Percentiles rank a stretch among this genome's conserved stretches.
Evolutionary conservation across 768 basidiomycete genomes (phyloP).

Genomic region (Phylloporus scabripes): DNA sequence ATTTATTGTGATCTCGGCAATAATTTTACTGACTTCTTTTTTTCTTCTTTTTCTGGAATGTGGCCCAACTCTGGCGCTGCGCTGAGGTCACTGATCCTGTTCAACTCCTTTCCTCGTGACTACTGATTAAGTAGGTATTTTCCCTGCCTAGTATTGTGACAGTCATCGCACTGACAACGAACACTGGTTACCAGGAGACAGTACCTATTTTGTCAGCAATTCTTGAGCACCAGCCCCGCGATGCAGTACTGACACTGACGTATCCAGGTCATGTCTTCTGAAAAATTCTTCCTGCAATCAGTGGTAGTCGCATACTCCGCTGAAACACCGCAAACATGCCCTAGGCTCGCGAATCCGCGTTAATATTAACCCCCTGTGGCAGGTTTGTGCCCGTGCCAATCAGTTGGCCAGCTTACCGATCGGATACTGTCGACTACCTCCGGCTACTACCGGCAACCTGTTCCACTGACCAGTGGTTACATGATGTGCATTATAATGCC

Average conservation of each 20-base stretch:
- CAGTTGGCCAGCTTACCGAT: too few relatives aligned
- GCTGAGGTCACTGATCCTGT: background rate
- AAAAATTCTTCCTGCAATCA: constrained; percentile 7
- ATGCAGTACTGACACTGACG: background rate
- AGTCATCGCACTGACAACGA: background rate
- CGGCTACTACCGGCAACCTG: too few relatives aligned
- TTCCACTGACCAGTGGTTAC: too few relatives aligned
- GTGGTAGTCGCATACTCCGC: background rate
- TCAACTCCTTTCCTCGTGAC: background rate
- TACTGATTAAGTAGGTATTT: background rate
- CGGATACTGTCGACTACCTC: too few relatives aligned
- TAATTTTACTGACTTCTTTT: constrained; percentile 14
- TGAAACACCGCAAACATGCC: background rate
- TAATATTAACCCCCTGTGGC: background rate
- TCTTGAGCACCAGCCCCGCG: background rate
- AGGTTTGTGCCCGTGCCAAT: too few relatives aligned
- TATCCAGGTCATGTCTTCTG: background rate
- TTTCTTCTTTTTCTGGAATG: background rate
- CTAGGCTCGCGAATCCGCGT: background rate
- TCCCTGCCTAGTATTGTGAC: too few relatives aligned
- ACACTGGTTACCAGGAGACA: constrained; percentile 7
- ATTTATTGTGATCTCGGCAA: constrained; percentile 4
- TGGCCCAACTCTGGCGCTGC: too few relatives aligned
- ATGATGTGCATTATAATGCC: background rate
- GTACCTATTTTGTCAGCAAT: background rate